These are phyloP conservation scores for Neurospora africana DNA, from an alignment of 495 filamentous ascomycete species.

Conservation along the genomic window DNA sequence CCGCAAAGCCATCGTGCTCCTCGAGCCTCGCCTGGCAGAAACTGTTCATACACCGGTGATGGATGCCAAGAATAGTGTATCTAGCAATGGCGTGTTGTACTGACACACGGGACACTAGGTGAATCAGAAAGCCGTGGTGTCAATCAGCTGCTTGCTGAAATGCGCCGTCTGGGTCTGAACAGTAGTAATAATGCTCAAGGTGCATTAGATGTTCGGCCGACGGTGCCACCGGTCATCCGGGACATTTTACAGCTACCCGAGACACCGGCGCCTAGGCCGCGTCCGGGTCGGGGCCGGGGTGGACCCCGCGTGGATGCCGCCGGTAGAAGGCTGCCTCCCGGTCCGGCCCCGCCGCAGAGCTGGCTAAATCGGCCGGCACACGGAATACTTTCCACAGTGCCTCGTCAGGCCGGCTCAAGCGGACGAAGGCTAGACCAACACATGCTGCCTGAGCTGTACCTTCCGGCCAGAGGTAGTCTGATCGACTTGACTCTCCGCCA, in stretches of 20 bases:
- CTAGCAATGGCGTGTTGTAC: not conserved
- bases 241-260: slow-evolving; percentile 61
- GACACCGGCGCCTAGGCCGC: slow-evolving; percentile 54
- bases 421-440: slow-evolving; percentile 7
- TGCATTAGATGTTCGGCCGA: slow-evolving; percentile 20
- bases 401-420: not conserved
- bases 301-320: slow-evolving; percentile 25
- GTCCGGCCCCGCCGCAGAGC: slow-evolving; percentile 60
- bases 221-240: slow-evolving; percentile 40
- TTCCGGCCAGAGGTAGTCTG: slow-evolving; percentile 39
- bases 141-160: slow-evolving; percentile 39
- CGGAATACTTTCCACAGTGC: not conserved
- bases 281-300: slow-evolving; percentile 28
- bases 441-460: slow-evolving; percentile 24
- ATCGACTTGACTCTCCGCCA: slow-evolving; percentile 46
- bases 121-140: slow-evolving; percentile 26
- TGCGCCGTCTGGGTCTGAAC: slow-evolving; percentile 31
- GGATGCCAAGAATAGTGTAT: not conserved
- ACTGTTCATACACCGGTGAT: not conserved
- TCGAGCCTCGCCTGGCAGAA: not conserved
- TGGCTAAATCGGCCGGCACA: slow-evolving; percentile 40
- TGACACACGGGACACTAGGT: not conserved
- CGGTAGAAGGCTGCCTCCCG: slow-evolving; percentile 44
- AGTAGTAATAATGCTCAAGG: slow-evolving; percentile 3
- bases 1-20: not conserved